Conservation (phyloP, 2,329 filamentous ascomycete genomes). For the Penicillium italicum region DNA sequence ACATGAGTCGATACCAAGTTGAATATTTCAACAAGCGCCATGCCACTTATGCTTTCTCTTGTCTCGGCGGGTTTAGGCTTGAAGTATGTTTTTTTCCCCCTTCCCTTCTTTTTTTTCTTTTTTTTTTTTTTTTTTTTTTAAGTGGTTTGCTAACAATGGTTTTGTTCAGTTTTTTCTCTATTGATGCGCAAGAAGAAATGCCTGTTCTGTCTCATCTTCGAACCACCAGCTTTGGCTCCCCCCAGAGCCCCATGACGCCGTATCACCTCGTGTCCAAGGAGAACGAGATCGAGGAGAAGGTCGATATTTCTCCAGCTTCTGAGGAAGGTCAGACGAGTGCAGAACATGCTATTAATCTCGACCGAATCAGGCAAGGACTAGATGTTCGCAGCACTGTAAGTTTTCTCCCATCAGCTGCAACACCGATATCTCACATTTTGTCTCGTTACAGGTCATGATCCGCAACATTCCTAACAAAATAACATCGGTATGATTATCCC, state of each 20-base stretch:
- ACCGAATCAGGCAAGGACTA: background rate
- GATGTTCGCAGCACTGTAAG: constrained; percentile 11
- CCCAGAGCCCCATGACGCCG: background rate
- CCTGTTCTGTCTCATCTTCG: background rate
- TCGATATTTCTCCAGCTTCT: background rate
- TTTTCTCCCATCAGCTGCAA: background rate
- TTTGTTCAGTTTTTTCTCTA: too few species aligned
- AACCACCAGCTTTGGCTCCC: background rate
- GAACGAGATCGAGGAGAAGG: background rate
- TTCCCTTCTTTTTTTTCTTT: too few species aligned
- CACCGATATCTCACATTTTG: constrained; percentile 3
- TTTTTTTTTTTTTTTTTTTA: too few species aligned
- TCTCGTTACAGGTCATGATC: constrained; percentile 69
- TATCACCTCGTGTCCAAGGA: background rate
- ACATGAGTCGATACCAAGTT: background rate
- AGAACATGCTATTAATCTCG: background rate
- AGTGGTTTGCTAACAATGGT: too few species aligned
- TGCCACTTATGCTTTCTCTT: background rate
- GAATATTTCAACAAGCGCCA: background rate
- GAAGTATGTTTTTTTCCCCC: background rate
- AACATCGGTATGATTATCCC: constrained; percentile 48
- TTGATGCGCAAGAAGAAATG: background rate
- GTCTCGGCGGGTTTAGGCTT: background rate
- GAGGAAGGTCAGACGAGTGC: background rate
- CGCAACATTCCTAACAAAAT: constrained; percentile 91